Evolutionary conservation across 2,329 filamentous ascomycete species (phyloP).

Genomic region (Penicillium rolfsii): DNA sequence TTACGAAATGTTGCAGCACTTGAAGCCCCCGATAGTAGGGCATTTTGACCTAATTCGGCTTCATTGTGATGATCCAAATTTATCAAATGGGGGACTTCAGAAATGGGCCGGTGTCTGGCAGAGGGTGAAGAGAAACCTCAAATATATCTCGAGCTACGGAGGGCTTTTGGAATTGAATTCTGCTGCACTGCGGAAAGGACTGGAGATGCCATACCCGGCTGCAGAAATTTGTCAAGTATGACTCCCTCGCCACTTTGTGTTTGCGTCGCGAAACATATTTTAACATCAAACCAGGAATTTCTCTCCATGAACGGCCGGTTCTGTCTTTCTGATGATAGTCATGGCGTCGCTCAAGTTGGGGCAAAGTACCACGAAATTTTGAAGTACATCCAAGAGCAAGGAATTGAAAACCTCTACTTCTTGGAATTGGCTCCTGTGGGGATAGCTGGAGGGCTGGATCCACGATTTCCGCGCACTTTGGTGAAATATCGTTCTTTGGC

Average conservation of each 20-base stretch:
- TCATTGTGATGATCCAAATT: neutral
- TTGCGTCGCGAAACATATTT: neutral
- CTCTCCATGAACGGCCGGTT: neutral
- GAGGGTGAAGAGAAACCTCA: neutral
- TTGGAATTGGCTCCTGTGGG: neutral
- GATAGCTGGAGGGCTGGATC: neutral
- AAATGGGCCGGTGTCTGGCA: neutral
- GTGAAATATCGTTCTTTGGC: neutral
- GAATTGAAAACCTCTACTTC: neutral
- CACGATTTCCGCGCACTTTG: neutral
- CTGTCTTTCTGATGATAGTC: neutral
- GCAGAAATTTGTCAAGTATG: neutral
- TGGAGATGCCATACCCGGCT: neutral
- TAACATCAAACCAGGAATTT: neutral
- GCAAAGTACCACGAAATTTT: neutral
- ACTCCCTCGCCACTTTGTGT: neutral
- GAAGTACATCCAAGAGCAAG: neutral
- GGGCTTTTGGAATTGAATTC: neutral
- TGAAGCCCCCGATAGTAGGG: neutral
- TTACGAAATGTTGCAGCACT: neutral
- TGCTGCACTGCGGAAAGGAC: neutral
- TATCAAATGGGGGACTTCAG: neutral
- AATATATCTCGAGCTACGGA: neutral
- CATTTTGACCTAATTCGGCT: neutral
- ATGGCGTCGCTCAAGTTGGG: neutral